Base-by-base conservation (phyloP, 202 grass and related monocot genomes). In the Digitaria exilis region DNA sequence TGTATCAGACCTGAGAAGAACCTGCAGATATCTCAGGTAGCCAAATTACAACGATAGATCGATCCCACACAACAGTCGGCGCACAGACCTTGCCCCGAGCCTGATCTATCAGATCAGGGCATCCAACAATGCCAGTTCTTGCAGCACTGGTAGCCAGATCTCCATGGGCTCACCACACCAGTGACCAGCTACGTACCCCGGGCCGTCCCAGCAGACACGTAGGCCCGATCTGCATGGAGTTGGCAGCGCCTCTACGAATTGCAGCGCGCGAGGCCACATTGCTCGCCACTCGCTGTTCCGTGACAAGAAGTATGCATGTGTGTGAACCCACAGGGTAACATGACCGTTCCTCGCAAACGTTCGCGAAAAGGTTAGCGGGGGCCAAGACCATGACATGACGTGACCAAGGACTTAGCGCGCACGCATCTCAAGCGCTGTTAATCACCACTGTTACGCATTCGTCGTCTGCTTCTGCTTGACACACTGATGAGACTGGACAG, bases 401-500 rank as follows among this genome's bases (percentile, higher is more conserved):
- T 55, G 49, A 39, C 71, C 48, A 29, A 29, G 42, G 42, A 9
- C 37, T 67, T 7, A 31, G 29, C 30, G n/a, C n/a, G 60, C 60
- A 63, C 34, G 34, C 69, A 45, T 48, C 41, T 10, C 6, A 8
- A 19, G 30, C 29, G 45, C 65, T 41, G 22, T 67, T 55, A 74
- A 49, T 21, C 63, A 30, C 45, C 46, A 71, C 78, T 72, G 65
- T 72, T 72, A 45, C n/a, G 50, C 10, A 28, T 48, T 80, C 69
- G 77, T 57, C 77, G 21, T 18, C 25, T 2, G 6, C 41, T 39
- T 48, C 72, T 75, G 56, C 24, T 46, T 75, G n/a, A 22, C 71
- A 78, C 78, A 86, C 24, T 43, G 48, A 15, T 28, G 56, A 56
- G 55, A 51, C 56, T 49, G 46, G 78, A 73, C 73, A 58, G 13